A percentile compares a stretch with the other conserved stretches of the same genome.
These are phyloP conservation scores for Persicaria tinctoria DNA, from an alignment of 148 eudicot genomes.

Conservation along the genomic window DNA sequence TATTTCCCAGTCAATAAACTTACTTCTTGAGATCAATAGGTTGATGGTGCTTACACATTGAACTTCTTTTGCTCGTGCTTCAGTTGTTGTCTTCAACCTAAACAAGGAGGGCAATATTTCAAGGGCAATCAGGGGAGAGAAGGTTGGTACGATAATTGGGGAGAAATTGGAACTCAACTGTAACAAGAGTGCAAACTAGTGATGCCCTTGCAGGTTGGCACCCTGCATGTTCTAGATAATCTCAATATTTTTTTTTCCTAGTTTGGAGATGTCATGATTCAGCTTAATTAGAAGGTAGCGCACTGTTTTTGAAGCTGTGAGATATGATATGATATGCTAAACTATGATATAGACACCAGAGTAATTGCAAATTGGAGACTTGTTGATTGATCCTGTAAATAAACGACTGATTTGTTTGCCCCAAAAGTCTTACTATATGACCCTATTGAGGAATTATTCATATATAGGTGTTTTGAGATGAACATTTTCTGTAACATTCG, in stretches of 20 bases:
- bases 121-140: constrained; percentile 84
- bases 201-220: not conserved
- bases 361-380: not conserved
- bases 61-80: not conserved
- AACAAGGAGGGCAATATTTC: constrained; percentile 76
- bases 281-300: not conserved
- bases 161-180: constrained; percentile 32
- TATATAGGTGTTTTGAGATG: not conserved
- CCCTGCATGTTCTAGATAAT: not conserved
- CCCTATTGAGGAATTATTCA: not conserved
- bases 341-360: not conserved
- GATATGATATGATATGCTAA: not conserved
- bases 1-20: constrained; percentile 12
- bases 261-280: not conserved
- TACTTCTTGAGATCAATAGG: not conserved
- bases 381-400: not conserved
- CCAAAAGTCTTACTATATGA: no score
- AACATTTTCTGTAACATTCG: not conserved
- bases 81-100: constrained; percentile 92
- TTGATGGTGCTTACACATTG: not conserved
- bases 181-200: constrained; percentile 19
- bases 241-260: not conserved
- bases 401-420: not conserved
- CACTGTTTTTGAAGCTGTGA: not conserved
- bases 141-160: constrained; percentile 87